Evolutionary conservation across 2,329 filamentous ascomycete species (phyloP).

Genomic region (Penicillium nordicum): DNA sequence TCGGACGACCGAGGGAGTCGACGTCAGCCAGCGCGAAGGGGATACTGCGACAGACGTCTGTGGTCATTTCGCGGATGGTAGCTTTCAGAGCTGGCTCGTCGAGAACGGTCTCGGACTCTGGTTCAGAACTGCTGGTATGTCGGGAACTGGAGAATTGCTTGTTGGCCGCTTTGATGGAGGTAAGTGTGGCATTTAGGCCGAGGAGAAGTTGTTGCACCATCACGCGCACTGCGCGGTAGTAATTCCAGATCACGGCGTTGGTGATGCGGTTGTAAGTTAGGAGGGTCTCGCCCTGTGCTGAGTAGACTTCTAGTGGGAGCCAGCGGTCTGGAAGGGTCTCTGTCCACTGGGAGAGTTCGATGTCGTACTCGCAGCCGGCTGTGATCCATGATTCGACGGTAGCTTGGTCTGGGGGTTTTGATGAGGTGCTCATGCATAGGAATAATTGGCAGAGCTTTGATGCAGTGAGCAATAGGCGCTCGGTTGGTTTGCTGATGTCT

Average conservation of each 20-base stretch:
- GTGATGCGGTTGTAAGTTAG: slow-evolving; percentile 34
- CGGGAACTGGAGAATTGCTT: slow-evolving; percentile 1
- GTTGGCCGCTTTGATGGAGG: slow-evolving; percentile 11
- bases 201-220: slow-evolving; percentile 32
- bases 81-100: slow-evolving; percentile 14
- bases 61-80: slow-evolving; percentile 33
- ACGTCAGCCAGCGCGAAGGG: slow-evolving; percentile 34
- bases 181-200: slow-evolving; percentile 22
- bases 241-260: slow-evolving; percentile 33
- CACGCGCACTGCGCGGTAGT: slow-evolving; percentile 36
- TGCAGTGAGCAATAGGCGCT: slow-evolving; percentile 30
- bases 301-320: slow-evolving; percentile 34
- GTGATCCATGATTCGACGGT: slow-evolving; percentile 26
- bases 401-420: slow-evolving; percentile 14
- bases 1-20: slow-evolving; percentile 30
- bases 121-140: not conserved
- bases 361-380: slow-evolving; percentile 22
- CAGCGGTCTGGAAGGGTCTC: slow-evolving; percentile 31
- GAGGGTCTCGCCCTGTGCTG: slow-evolving; percentile 27
- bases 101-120: not conserved
- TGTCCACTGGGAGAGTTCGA: slow-evolving; percentile 32
- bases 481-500: slow-evolving; percentile 29
- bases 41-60: slow-evolving; percentile 35
- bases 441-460: slow-evolving; percentile 32
- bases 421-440: slow-evolving; percentile 17